Conservation (phyloP, 164 flowering plant species). For the Liquidambar formosana region DNA sequence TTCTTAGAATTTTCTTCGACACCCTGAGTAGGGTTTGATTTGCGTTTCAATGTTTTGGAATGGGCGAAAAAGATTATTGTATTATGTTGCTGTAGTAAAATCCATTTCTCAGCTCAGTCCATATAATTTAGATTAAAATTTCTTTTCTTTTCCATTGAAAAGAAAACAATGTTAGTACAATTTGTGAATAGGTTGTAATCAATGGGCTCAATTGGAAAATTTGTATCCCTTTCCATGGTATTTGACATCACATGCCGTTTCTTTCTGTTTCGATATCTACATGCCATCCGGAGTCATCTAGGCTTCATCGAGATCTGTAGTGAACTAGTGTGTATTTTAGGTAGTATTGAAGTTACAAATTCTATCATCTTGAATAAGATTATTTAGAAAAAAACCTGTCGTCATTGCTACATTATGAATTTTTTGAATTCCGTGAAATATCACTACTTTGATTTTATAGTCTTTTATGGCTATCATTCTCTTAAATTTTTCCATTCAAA, state of each 20-base stretch:
- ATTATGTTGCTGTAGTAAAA: slow-evolving; percentile 3
- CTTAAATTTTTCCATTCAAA: no score
- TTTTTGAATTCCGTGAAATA: no score
- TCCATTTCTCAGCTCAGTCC: slow-evolving; percentile 9
- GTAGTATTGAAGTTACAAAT: no score
- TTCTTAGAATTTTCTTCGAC: neutral
- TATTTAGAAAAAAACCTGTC: no score
- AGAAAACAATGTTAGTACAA: neutral
- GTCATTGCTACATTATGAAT: no score
- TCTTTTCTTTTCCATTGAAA: slow-evolving; percentile 8
- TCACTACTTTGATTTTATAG: no score
- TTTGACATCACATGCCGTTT: neutral
- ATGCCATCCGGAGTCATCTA: no score
- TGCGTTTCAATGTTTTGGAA: neutral
- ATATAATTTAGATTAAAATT: slow-evolving; percentile 16
- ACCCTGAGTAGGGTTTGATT: neutral
- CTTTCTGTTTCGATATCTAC: no score
- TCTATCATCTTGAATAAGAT: no score
- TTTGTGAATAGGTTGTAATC: slow-evolving; percentile 4
- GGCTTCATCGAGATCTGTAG: no score
- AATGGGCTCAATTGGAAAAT: neutral
- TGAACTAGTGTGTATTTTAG: no score
- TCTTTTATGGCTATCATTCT: no score
- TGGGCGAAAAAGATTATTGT: neutral
- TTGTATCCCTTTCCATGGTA: neutral